A percentile compares a stretch with the other conserved stretches of the same genome.
These are phyloP conservation scores for Neofusicoccum umdonicola DNA, from an alignment of 2,329 filamentous ascomycete genomes.

Conservation along the genomic window DNA sequence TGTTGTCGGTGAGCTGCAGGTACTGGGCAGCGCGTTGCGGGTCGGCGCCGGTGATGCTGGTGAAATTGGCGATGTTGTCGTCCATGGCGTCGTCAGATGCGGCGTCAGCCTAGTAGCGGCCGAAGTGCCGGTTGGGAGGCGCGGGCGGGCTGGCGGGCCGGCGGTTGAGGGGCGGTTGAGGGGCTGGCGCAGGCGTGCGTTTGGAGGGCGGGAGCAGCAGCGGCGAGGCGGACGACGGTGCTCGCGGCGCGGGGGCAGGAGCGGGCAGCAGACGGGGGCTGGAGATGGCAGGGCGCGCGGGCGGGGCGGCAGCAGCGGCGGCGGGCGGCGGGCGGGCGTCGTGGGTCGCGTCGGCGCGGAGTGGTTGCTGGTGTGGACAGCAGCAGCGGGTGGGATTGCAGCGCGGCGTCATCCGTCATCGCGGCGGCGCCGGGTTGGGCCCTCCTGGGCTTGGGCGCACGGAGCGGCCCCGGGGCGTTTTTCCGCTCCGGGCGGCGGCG, in stretches of 20 bases:
- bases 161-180: neutral
- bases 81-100: constrained; percentile 30
- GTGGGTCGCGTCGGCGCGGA: too few relatives aligned
- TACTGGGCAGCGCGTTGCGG: constrained; percentile 76
- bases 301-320: neutral
- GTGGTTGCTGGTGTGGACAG: too few relatives aligned
- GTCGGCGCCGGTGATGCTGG: constrained; percentile 73
- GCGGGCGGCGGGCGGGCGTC: neutral
- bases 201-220: neutral
- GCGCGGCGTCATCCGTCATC: neutral
- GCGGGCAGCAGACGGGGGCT: neutral
- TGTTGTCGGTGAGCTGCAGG: constrained; percentile 77
- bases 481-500: constrained; percentile 5
- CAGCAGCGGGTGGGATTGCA: neutral
- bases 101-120: neutral
- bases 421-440: too few relatives aligned
- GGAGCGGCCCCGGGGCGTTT: neutral
- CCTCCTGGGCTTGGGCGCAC: too few relatives aligned
- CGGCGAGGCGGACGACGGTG: neutral
- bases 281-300: neutral
- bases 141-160: neutral
- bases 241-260: too few relatives aligned
- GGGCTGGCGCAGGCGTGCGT: neutral
- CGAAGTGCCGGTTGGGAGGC: neutral
- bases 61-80: constrained; percentile 71